Evolutionary conservation across 192 early-diverging fungal species (phyloP).

Genomic region (Gryganskiella cystojenkinii): DNA sequence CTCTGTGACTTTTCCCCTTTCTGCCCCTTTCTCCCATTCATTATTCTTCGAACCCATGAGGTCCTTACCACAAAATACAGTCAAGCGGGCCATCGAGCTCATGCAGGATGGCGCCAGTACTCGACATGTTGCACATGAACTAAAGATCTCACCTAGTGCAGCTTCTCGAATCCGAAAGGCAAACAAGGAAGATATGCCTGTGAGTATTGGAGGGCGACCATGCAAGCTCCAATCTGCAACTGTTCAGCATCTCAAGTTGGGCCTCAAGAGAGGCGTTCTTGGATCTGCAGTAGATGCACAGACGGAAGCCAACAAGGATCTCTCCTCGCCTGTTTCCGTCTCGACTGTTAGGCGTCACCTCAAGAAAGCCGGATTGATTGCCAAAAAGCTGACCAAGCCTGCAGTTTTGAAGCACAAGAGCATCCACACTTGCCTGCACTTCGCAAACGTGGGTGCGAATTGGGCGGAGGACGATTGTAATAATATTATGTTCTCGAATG

Average conservation of each 20-base stretch:
- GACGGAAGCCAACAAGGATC: background rate
- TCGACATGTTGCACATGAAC: background rate
- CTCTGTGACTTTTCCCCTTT: background rate
- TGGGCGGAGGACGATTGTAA: constrained; percentile 31
- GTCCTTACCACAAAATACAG: background rate
- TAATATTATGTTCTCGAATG: constrained; percentile 9
- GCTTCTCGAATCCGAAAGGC: background rate
- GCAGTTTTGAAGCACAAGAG: constrained; percentile 1
- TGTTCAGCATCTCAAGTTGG: constrained; percentile 10
- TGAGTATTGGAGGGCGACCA: background rate
- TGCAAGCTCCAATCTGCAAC: background rate
- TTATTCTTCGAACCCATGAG: background rate
- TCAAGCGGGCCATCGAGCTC: background rate
- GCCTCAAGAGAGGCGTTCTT: constrained; percentile 2
- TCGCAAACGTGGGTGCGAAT: constrained; percentile 22
- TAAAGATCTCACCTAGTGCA: background rate
- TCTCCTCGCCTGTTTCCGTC: constrained; percentile 3
- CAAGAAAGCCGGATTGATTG: constrained; percentile 23
- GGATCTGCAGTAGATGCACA: background rate
- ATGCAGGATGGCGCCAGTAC: background rate
- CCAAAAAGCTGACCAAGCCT: constrained; percentile 6
- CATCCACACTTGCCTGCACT: background rate
- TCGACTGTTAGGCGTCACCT: constrained; percentile 11
- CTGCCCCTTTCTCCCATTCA: background rate
- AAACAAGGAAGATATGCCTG: background rate